A percentile compares a stretch with the other conserved stretches of the same genome.
Conservation (phyloP, 2,329 filamentous ascomycete species). For the Cordyceps javanica region DNA sequence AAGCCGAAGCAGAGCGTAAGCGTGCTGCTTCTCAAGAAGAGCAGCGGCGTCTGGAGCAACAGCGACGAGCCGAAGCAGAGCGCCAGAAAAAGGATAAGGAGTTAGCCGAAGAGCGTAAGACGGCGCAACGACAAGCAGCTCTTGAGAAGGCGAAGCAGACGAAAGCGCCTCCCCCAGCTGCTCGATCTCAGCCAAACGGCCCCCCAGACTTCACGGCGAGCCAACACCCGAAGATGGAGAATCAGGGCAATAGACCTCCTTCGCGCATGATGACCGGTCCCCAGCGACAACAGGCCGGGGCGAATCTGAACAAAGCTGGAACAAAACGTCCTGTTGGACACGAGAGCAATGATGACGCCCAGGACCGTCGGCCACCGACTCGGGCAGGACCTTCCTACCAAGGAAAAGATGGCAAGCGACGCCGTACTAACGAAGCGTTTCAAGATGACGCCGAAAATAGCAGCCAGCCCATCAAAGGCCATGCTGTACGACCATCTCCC, state of each 20-base stretch:
- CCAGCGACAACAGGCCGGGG: conserved; percentile 51
- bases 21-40: conserved; percentile 61
- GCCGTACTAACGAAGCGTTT: conserved; percentile 68
- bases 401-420: conserved; percentile 68
- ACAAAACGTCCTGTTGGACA: conserved; percentile 63
- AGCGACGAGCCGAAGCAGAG: conserved; percentile 55
- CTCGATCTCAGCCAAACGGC: conserved; percentile 47
- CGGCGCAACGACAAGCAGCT: conserved; percentile 55
- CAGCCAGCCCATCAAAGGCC: conserved; percentile 64
- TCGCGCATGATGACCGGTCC: conserved; percentile 54
- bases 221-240: conserved; percentile 25
- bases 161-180: conserved; percentile 54
- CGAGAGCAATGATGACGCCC: conserved; percentile 48
- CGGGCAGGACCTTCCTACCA: conserved; percentile 59
- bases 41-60: conserved; percentile 53
- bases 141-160: conserved; percentile 62
- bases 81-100: conserved; percentile 56
- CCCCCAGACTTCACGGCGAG: conserved; percentile 38
- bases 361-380: conserved; percentile 38
- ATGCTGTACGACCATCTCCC: conserved; percentile 76
- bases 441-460: conserved; percentile 57
- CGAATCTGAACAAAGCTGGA: conserved; percentile 1
- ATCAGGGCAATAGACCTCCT: conserved; percentile 36
- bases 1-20: conserved; percentile 74
- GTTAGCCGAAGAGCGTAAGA: conserved; percentile 60